Base-by-base conservation (phyloP, 1,284 basidiomycete genomes). In the Puccinia novopanici region DNA sequence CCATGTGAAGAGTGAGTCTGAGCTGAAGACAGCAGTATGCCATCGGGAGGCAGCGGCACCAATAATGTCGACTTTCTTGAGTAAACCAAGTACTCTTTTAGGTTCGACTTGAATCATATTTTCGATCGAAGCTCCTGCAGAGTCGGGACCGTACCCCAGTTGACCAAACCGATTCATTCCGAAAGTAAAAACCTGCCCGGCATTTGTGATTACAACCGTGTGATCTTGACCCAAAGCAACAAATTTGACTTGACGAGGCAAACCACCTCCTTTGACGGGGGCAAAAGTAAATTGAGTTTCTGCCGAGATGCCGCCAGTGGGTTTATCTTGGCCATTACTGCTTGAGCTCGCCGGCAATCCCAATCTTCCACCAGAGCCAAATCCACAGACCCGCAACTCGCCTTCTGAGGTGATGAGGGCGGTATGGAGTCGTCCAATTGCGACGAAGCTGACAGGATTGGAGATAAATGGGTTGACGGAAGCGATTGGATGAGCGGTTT, bases 211-310 rank as follows among this genome's bases (percentile, higher is more conserved):
- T 0, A 91, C 92, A 27, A 98, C 89, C 0, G 95, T 96, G 85
- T 99, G 97, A 84, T 99, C 96, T 84, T 95, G 95, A 1, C 93
- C 96, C 1, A 95, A 88, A 0, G 95, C 93, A 63, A 98, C 89
- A 3, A 90, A 87, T 1, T 88, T 85, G 74, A 89, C 88, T 55
- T 88, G 88, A 63, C 90, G 88, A 1, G 88, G 86, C 75, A 92
- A 87, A 42, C 42, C 63, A 8, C 76, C 54, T 81, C 91, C 90
- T 0, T 89, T 86, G 19, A 94, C 87, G 0, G 90, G 90, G 30
- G 92, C 88, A 27, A 89, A 87, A 3, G 88, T 88, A 82, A 93
- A 92, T 84, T 96, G 93, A 4, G 92, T 93, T 83, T 94, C 92
- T 63, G 75, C 54, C 45, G 54, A 81, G 50, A 12, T 82, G 73